Evolutionary conservation across 495 filamentous ascomycete genomes (phyloP).

Genomic region (Neurospora discreta): DNA sequence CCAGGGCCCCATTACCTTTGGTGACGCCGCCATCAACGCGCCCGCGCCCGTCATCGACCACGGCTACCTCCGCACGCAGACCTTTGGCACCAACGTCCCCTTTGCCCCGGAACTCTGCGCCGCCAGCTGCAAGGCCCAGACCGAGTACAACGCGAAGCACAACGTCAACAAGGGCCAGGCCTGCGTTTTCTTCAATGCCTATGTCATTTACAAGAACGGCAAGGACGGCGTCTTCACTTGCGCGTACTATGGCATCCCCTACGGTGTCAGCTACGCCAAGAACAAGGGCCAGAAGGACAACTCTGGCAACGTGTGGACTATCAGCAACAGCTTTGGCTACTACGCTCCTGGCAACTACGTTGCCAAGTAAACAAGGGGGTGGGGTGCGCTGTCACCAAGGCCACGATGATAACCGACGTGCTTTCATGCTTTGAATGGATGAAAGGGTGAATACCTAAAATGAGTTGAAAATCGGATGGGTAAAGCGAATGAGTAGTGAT

Average conservation of each 20-base stretch:
- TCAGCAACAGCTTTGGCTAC: conserved; percentile 6
- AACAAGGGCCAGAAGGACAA: conserved; percentile 9
- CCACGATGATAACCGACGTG: not conserved
- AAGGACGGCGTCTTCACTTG: conserved; percentile 7
- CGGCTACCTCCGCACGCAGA: conserved; percentile 33
- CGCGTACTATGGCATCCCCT: conserved; percentile 6
- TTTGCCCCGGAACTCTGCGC: conserved; percentile 31
- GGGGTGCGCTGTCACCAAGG: not conserved
- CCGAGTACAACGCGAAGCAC: conserved; percentile 23
- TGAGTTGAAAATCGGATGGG: too few species aligned
- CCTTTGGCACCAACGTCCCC: conserved; percentile 25
- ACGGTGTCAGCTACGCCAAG: conserved; percentile 4
- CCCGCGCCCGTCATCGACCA: conserved; percentile 14
- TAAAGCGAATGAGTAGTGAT: not conserved
- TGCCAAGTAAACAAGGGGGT: not conserved
- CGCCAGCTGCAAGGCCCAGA: conserved; percentile 30
- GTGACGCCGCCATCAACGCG: conserved; percentile 31
- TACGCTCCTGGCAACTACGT: not conserved
- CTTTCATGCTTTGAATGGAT: not conserved
- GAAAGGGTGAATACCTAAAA: not conserved
- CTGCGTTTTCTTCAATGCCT: conserved; percentile 40
- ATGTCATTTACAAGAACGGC: conserved; percentile 33
- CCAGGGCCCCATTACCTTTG: conserved; percentile 19
- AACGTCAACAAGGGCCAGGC: conserved; percentile 17
- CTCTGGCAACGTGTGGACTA: conserved; percentile 2